A percentile compares a stretch with the other conserved stretches of the same genome.
These are phyloP conservation scores for Epichloe scottii DNA, from an alignment of 2,329 filamentous ascomycete genomes.

Conservation along the genomic window DNA sequence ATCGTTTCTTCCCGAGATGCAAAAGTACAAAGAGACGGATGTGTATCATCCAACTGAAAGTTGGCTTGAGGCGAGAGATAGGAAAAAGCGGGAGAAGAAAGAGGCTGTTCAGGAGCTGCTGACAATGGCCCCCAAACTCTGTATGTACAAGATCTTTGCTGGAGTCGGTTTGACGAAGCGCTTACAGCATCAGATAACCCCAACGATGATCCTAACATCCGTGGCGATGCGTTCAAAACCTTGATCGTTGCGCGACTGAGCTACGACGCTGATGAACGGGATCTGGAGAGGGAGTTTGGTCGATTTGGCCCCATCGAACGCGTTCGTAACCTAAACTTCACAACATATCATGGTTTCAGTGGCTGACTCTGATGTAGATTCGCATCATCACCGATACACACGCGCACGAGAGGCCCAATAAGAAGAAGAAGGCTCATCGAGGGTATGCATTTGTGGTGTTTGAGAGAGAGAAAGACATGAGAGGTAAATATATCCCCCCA, in stretches of 20 bases:
- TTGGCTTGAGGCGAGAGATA: slow-evolving; percentile 79
- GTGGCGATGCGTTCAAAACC: slow-evolving; percentile 90
- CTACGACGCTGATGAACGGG: slow-evolving; percentile 79
- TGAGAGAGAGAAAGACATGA: slow-evolving; percentile 96
- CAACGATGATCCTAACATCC: slow-evolving; percentile 70
- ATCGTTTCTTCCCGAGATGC: slow-evolving; percentile 58
- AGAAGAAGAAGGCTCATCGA: slow-evolving; percentile 69
- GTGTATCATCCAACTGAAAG: slow-evolving; percentile 76
- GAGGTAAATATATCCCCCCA: slow-evolving; percentile 58
- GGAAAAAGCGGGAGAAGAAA: slow-evolving; percentile 70
- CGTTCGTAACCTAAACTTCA: slow-evolving; percentile 34
- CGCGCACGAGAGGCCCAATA: slow-evolving; percentile 54
- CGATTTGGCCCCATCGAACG: slow-evolving; percentile 90
- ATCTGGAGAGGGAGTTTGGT: slow-evolving; percentile 86
- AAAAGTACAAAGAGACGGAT: slow-evolving; percentile 67
- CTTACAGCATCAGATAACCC: slow-evolving; percentile 53
- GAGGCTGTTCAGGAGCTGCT: slow-evolving; percentile 50
- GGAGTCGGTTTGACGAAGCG: not conserved
- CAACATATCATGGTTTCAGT: not conserved
- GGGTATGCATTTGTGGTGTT: slow-evolving; percentile 97
- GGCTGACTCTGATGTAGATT: slow-evolving; percentile 42
- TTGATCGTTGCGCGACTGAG: slow-evolving; percentile 83
- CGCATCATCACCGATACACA: slow-evolving; percentile 74
- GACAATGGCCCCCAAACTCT: slow-evolving; percentile 51
- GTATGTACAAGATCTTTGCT: slow-evolving; percentile 28